Conservation (phyloP, 1,284 basidiomycete species). For the Rhodotorula sp. region DNA sequence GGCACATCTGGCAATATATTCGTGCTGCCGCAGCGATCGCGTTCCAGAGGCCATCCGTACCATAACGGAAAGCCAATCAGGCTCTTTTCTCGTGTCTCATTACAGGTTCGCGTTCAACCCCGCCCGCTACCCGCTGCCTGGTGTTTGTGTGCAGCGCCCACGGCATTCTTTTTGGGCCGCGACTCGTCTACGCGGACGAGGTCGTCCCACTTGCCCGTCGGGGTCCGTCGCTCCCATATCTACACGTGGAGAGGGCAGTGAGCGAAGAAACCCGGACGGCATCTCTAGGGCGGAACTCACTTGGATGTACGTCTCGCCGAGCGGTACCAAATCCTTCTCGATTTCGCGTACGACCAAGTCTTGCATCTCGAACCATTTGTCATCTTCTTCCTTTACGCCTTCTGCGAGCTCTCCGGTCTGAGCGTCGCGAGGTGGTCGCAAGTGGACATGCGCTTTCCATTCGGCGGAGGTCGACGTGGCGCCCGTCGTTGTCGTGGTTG, state of each 20-base stretch:
- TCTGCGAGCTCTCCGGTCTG: conserved; percentile 1
- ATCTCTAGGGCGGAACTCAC: conserved; percentile 51
- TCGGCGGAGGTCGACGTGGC: conserved; percentile 81
- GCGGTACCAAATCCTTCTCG: conserved; percentile 93
- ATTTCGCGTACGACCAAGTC: conserved; percentile 95
- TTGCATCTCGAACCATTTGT: conserved; percentile 96
- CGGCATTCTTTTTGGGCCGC: conserved; percentile 18
- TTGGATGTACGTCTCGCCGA: conserved; percentile 94
- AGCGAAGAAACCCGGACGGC: neutral
- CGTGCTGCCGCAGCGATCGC: too few species aligned
- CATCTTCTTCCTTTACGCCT: conserved; percentile 60
- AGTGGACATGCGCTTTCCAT: conserved; percentile 88
- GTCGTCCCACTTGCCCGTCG: conserved; percentile 10
- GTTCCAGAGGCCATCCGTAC: too few species aligned
- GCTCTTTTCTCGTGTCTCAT: too few species aligned
- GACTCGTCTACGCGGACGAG: conserved; percentile 22
- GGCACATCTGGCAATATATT: too few species aligned
- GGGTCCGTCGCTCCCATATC: conserved; percentile 36
- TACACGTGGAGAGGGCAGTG: neutral
- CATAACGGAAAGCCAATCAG: too few species aligned
- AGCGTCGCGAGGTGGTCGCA: conserved; percentile 50
- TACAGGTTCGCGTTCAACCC: too few species aligned
- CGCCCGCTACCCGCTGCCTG: neutral
- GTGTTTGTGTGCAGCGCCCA: neutral
- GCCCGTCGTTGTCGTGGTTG: conserved; percentile 63